Percentiles rank a stretch among this genome's conserved stretches.
Conservation (phyloP, 2,329 filamentous ascomycete species). For the Raffaelea albimanens region DNA sequence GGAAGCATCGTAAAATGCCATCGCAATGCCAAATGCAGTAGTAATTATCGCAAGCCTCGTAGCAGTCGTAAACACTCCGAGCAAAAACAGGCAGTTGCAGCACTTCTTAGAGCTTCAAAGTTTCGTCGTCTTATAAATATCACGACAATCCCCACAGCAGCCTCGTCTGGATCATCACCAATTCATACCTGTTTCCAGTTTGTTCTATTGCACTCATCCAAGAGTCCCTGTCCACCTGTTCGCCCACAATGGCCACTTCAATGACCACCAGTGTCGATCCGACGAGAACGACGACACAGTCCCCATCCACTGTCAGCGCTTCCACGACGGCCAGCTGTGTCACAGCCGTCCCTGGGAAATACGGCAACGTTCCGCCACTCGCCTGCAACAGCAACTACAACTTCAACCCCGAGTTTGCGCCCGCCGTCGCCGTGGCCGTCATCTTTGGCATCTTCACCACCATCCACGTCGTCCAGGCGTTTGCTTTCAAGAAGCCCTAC, state of each 20-base stretch:
- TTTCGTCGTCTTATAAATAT: no score
- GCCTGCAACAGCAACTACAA: slow-evolving; percentile 22
- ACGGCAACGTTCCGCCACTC: slow-evolving; percentile 16
- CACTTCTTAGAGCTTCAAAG: no score
- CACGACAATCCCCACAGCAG: no score
- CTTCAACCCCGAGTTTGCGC: slow-evolving; percentile 16
- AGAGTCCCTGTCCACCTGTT: no score
- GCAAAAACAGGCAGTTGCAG: no score
- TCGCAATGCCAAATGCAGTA: no score
- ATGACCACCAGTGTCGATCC: neutral
- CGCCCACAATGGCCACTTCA: neutral
- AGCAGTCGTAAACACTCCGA: no score
- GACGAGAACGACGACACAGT: neutral
- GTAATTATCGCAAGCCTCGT: no score
- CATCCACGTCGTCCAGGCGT: slow-evolving; percentile 14
- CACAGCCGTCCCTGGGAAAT: slow-evolving; percentile 11
- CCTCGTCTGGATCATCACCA: no score
- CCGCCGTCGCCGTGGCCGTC: slow-evolving; percentile 16
- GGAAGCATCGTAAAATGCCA: no score
- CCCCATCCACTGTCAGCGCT: neutral
- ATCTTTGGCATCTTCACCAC: slow-evolving; percentile 17
- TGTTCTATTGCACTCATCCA: no score
- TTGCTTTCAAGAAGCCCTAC: slow-evolving; percentile 15
- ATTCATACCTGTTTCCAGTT: no score
- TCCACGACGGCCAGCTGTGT: slow-evolving; percentile 2